Base-by-base conservation (phyloP, 495 filamentous ascomycete species). In the Podospora conica region DNA sequence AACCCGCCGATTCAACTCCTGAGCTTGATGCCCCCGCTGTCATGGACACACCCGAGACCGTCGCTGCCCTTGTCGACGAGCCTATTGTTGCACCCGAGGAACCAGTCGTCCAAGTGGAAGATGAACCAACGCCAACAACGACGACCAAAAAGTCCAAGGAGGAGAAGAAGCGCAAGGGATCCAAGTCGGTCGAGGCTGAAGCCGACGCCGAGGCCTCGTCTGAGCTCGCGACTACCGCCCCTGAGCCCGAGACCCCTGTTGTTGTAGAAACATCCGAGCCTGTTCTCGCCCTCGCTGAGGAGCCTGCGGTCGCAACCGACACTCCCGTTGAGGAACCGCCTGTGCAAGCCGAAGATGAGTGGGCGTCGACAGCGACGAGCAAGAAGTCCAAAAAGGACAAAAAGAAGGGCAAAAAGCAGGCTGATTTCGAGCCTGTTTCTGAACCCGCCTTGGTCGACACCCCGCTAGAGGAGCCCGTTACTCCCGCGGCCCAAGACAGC, bases 91-190 rank as follows among this genome's bases (percentile, higher is more conserved):
- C 4, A 11, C 22, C 57, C 2, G 57, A n/a, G 18, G 48, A 28
- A n/a, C 15, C 40, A 15, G 10, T 28, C 12, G 48, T 48, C 40
- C 40, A n/a, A 22, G 22, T 31, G 21, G 59, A 61, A 23, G 28
- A 28, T 4, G 61, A 63, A 21, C 15, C 61, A 48, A 12, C 31
- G 28, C 6, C 28, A 48, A 33, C 48, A 11, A 22, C 55, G 40
- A 61, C 68, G 62, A 64, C 61, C 31, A 66, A 70, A 57, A 67
- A 59, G 63, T 69, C 70, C 24, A 73, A 68, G 68, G 75, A 74
- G 64, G 67, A 67, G 7, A 68, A 68, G 58, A 65, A 65, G 58
- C 22, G 27, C 31, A 70, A 60, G 58, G 58, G 58, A 15, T 29
- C 28, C 65, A 69, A 61, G 64, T 64, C 27, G 60, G 71, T 53